Base-by-base conservation (phyloP, 257 asterid species). In the Lycium barbarum region DNA sequence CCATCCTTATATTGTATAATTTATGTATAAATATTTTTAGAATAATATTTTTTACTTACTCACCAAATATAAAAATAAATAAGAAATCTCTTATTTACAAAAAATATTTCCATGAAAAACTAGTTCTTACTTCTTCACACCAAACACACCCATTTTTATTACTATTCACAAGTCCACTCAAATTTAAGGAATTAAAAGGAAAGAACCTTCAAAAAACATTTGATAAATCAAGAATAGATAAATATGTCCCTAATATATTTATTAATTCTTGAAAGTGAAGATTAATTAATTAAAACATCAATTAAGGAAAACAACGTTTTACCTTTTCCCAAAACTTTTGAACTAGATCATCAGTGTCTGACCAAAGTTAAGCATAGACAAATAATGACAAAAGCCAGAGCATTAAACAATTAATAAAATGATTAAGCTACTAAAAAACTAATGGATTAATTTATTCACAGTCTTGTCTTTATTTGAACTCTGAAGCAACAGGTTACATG, bases 311-410 rank as follows among this genome's bases (percentile, higher is more conserved):
- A 76, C 26, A 49, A 51, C 82, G 51, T 51, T 53, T 51, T 3
- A 76, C 81, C 81, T 51, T 76, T 76, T 84, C 83, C 74, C 66
- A 63, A 71, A 83, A 54, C 36, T 9, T 61, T 62, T 65, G 82
- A 67, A 79, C 80, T 18, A 13, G 20, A 47, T 71, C 61, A 2
- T 67, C 58, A 17, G 15, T 53, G 78, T 81, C 59, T 81, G 88
- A 85, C 86, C 78, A 84, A 65, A 83, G 9, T 49, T 87, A 67
- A 86, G 87, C 74, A 80, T 71, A 13, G 17, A 20, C 9, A 45
- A 67, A 49, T 51, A 81, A 67, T 65, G 86, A 83, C 84, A 83
- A 13, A 36, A 84, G 38, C 83, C 59, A 82, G 9, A 84, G 70
- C 38, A 36, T 73, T 86, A 84, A 83, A 73, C 73, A 81, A 85